Base-by-base conservation (phyloP, 345 rosid genomes). In the Rhizophora mangle region DNA sequence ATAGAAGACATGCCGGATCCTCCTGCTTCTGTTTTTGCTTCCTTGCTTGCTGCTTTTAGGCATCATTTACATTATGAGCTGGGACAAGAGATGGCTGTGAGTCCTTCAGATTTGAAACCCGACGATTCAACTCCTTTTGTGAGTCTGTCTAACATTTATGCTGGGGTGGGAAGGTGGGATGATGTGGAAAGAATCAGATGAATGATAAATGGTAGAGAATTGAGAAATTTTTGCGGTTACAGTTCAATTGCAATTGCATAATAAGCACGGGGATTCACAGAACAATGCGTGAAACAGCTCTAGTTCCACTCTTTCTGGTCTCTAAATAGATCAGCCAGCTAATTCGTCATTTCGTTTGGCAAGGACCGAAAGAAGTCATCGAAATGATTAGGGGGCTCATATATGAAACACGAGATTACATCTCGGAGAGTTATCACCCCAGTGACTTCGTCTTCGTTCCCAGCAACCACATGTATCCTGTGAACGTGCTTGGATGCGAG, bases 401-500 rank as follows among this genome's bases (percentile, higher is more conserved):
- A 82, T 53, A 89, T 78, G 83, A 94, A 91, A 78, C 96, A 91
- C 72, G 98, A 85, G 67, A 91, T 93, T 60, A 91, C 97, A 74
- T 91, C 98, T 81, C 97, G 74, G 15, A 89, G 85, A 0, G 98
- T 94, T 68, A 94, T 89, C 39, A 94, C 91, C 8, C 98, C 97
- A 43, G 62, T 68, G 7, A 94, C 87, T 80, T 87, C 87, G 62
- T 83, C 80, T 59, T 72, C 87, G 31, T 74, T 69, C 6, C 68
- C 86, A 20, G 72, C 79, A 11, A 79, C 92, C 53, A 85, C 90
- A 54, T 91, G 87, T 31, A 91, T 83, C 78, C 96, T 76, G 82
- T 94, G 97, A 67, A 88, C 89, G 8, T 79, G 78, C 72, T 73
- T 84, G 19, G 87, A 82, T 74, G 97, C 90, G 34, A 94, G 89